Conservation (phyloP, 1,284 basidiomycete genomes). For the Vanrija pseudolonga region DNA sequence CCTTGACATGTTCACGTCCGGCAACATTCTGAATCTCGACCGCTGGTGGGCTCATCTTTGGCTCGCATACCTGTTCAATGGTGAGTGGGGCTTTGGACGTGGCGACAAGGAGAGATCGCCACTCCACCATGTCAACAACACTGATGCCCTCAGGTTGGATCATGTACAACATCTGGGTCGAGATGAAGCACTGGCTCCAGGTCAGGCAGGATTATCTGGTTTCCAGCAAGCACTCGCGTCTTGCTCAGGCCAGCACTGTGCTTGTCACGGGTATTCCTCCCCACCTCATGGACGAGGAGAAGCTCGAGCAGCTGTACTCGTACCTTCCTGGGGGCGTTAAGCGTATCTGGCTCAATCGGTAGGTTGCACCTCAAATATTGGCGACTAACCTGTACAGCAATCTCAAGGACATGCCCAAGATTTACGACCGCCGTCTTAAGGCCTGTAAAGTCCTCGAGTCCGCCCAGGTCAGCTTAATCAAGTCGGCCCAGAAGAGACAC, state of each 20-base stretch:
- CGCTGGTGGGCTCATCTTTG: slow-evolving; percentile 53
- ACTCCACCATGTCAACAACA: not conserved
- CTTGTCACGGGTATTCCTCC: slow-evolving; percentile 70
- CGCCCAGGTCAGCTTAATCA: slow-evolving; percentile 61
- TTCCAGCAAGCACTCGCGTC: slow-evolving; percentile 59
- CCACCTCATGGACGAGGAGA: slow-evolving; percentile 59
- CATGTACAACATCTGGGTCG: slow-evolving; percentile 63
- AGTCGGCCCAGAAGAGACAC: slow-evolving; percentile 54
- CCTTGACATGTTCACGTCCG: slow-evolving; percentile 56
- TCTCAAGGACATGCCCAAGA: slow-evolving; percentile 60
- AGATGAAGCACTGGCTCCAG: slow-evolving; percentile 63
- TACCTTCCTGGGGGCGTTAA: slow-evolving; percentile 74
- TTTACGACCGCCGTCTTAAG: slow-evolving; percentile 59
- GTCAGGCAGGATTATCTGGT: slow-evolving; percentile 68
- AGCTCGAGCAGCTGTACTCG: slow-evolving; percentile 61
- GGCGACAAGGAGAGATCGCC: not conserved
- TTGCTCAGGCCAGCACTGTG: slow-evolving; percentile 71
- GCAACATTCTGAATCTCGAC: slow-evolving; percentile 47
- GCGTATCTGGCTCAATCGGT: slow-evolving; percentile 69
- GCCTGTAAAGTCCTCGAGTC: slow-evolving; percentile 62
- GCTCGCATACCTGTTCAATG: slow-evolving; percentile 50
- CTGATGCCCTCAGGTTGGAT: slow-evolving; percentile 58
- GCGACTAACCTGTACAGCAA: slow-evolving; percentile 47
- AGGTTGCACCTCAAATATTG: slow-evolving; percentile 37
- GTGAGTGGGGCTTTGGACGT: slow-evolving; percentile 29